phyloP scores from a whole-genome alignment of 495 filamentous ascomycete genomes.

The Glutinoglossum americanum region DNA sequence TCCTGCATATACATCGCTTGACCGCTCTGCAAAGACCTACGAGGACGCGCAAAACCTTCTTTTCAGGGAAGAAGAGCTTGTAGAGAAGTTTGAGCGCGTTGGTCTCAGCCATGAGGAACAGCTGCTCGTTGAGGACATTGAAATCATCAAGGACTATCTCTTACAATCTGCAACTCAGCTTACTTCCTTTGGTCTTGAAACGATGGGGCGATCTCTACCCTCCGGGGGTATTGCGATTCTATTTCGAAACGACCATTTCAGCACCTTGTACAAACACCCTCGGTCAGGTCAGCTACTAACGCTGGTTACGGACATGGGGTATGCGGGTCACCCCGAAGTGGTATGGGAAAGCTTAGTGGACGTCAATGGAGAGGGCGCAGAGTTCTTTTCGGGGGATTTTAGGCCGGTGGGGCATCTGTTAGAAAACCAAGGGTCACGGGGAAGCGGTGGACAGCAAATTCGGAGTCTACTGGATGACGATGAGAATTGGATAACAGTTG shows the following conservation, averaged over 20 bases:
- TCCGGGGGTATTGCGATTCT: slow-evolving; percentile 68
- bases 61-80: slow-evolving; percentile 72
- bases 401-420: slow-evolving; percentile 42
- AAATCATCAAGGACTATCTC: slow-evolving; percentile 63
- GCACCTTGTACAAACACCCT: slow-evolving; percentile 70
- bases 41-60: slow-evolving; percentile 78
- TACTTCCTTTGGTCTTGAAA: slow-evolving; percentile 55
- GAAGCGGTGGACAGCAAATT: slow-evolving; percentile 2
- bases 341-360: slow-evolving; percentile 91
- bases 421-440: slow-evolving; percentile 2
- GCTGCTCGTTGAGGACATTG: slow-evolving; percentile 52
- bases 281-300: slow-evolving; percentile 46
- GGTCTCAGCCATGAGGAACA: slow-evolving; percentile 35
- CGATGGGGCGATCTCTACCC: slow-evolving; percentile 37
- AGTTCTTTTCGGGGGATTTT: slow-evolving; percentile 83
- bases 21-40: slow-evolving; percentile 52
- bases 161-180: slow-evolving; percentile 63
- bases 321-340: slow-evolving; percentile 68
- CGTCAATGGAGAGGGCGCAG: slow-evolving; percentile 59
- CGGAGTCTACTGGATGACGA: slow-evolving; percentile 10
- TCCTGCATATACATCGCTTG: slow-evolving; percentile 40
- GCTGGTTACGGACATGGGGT: slow-evolving; percentile 82
- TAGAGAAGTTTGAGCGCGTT: slow-evolving; percentile 44
- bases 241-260: slow-evolving; percentile 94
- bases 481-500: slow-evolving; percentile 30